Conservation (phyloP, 140 eudicot species). For the Anethum foeniculum region DNA sequence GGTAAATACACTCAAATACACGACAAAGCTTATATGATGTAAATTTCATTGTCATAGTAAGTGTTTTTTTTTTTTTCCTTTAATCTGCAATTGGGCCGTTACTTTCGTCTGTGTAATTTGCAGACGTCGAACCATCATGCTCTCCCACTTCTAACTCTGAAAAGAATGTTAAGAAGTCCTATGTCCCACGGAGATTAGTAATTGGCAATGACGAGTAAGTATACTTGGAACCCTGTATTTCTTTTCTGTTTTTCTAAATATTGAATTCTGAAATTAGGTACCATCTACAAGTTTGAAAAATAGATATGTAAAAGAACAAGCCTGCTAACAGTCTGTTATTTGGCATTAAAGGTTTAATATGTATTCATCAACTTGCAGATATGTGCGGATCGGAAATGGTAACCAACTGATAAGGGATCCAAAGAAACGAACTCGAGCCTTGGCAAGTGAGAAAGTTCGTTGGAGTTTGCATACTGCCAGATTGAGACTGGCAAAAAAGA, state of each 20-base stretch:
- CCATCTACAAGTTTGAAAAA: background rate
- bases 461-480: conserved; percentile 99
- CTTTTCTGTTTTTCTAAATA: background rate
- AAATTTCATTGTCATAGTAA: background rate
- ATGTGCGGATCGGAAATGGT: conserved; percentile 92
- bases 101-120: conserved; percentile 16
- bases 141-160: conserved; percentile 28
- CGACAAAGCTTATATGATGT: background rate
- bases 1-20: background rate
- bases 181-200: conserved; percentile 65
- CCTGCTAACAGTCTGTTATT: background rate
- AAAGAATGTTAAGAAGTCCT: conserved; percentile 45
- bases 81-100: background rate
- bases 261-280: background rate
- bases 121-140: conserved; percentile 52
- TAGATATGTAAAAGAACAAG: background rate
- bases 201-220: conserved; percentile 90
- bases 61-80: background rate
- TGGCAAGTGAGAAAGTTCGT: conserved; percentile 87
- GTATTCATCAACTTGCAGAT: conserved; percentile 36
- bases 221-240: background rate
- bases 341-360: conserved; percentile 6
- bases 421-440: conserved; percentile 67
- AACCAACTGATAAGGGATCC: conserved; percentile 91
- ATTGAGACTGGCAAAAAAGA: conserved; percentile 77